Evolutionary conservation across 1,284 basidiomycete species (phyloP).

Genomic region (Rhodotorula sp.): DNA sequence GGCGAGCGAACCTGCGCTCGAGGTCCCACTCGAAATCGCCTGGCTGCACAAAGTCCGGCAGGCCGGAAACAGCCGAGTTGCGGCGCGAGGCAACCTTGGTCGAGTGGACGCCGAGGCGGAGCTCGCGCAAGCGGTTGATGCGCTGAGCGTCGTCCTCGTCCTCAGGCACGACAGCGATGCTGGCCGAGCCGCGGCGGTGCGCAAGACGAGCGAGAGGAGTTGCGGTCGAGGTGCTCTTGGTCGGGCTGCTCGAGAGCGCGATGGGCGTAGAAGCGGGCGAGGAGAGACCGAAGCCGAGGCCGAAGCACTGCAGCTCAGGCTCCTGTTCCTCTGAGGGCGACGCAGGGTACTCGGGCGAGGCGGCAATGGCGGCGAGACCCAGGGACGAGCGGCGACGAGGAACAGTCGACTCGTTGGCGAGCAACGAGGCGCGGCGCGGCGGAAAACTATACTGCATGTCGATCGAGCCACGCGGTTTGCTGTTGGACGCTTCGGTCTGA

Average conservation of each 20-base stretch:
- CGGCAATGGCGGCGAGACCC: slow-evolving; percentile 40
- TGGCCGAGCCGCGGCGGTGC: slow-evolving; percentile 34
- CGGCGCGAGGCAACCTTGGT: slow-evolving; percentile 29
- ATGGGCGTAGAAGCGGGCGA: slow-evolving; percentile 10
- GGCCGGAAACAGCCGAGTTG: slow-evolving; percentile 23
- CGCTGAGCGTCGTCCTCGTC: slow-evolving; percentile 31
- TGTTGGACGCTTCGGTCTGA: slow-evolving; percentile 60
- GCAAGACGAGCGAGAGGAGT: slow-evolving; percentile 22
- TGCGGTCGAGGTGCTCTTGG: not conserved
- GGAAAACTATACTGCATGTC: not conserved
- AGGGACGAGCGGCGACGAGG: slow-evolving; percentile 59
- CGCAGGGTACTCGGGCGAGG: not conserved
- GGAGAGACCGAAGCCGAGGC: slow-evolving; percentile 17
- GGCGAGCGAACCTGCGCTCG: slow-evolving; percentile 16
- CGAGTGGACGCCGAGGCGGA: slow-evolving; percentile 31
- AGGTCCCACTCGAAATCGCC: slow-evolving; percentile 26
- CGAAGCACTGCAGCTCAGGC: not conserved
- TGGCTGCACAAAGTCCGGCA: slow-evolving; percentile 29
- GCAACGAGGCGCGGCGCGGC: slow-evolving; percentile 8
- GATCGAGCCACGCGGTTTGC: slow-evolving; percentile 49
- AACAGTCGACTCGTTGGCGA: slow-evolving; percentile 55
- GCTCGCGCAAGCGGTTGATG: slow-evolving; percentile 26
- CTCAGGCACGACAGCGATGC: slow-evolving; percentile 14
- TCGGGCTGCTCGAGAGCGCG: slow-evolving; percentile 2
- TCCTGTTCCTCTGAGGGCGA: not conserved